Evolutionary conservation across 2,329 filamentous ascomycete species (phyloP).

Genomic region (Diaporthe destruens): DNA sequence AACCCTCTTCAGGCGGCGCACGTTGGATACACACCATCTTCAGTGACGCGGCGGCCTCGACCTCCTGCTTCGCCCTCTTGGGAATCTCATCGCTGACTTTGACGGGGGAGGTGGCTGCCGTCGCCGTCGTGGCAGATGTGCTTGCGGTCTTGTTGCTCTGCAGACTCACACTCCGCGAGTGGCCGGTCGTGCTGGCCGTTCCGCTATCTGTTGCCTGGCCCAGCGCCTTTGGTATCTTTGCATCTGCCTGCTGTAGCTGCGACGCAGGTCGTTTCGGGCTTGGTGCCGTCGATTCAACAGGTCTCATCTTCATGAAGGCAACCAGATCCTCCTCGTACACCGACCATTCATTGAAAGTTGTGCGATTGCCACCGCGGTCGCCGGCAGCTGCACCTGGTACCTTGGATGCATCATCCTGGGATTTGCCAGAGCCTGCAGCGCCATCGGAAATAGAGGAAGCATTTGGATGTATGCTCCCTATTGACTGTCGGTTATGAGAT

Average conservation of each 20-base stretch:
- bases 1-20: background rate
- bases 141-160: constrained; percentile 31
- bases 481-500: constrained; percentile 35
- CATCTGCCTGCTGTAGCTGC: background rate
- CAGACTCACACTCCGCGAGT: constrained; percentile 37
- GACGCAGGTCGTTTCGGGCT: background rate
- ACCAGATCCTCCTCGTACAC: constrained; percentile 41
- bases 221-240: constrained; percentile 7
- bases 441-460: background rate
- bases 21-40: constrained; percentile 42
- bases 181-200: constrained; percentile 12
- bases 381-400: background rate
- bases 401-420: constrained; percentile 7
- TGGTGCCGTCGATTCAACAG: constrained; percentile 17
- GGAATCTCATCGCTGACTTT: background rate
- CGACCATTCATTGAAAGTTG: constrained; percentile 41
- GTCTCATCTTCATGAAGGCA: constrained; percentile 41
- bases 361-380: constrained; percentile 12
- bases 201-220: background rate
- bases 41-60: constrained; percentile 41
- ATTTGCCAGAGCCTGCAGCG: background rate
- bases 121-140: constrained; percentile 23
- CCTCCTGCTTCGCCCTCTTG: constrained; percentile 15
- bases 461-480: constrained; percentile 11
- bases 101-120: constrained; percentile 5